Conservation (phyloP, 2,329 filamentous ascomycete genomes). For the Rhynchosporium graminicola region DNA sequence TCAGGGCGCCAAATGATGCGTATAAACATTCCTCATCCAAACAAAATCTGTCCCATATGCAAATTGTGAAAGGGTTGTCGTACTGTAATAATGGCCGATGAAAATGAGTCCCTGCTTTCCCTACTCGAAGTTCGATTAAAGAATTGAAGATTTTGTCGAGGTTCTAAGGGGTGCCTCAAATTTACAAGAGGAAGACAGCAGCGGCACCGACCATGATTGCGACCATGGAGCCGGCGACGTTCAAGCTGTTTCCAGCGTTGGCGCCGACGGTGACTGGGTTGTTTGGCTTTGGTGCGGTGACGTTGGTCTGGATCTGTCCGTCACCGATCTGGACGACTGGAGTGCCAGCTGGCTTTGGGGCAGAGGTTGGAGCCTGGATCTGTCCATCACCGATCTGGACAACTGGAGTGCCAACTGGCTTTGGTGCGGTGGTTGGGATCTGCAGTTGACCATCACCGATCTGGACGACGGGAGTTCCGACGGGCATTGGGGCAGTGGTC, state of each 20-base stretch:
- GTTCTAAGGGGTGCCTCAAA: slow-evolving; percentile 14
- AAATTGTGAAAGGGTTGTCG: slow-evolving; percentile 5
- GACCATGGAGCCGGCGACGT: slow-evolving; percentile 14
- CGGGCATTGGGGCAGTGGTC: background rate
- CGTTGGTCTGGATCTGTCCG: slow-evolving; percentile 53
- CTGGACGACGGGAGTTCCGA: background rate
- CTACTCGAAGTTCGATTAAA: slow-evolving; percentile 12
- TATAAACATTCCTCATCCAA: background rate
- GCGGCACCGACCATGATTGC: slow-evolving; percentile 16
- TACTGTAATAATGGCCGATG: slow-evolving; percentile 1
- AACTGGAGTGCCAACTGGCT: slow-evolving; percentile 39
- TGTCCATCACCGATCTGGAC: slow-evolving; percentile 37
- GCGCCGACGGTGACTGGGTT: background rate
- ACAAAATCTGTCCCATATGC: slow-evolving; percentile 2
- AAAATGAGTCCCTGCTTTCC: slow-evolving; percentile 1
- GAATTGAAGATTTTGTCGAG: slow-evolving; percentile 7
- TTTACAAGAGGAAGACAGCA: slow-evolving; percentile 26
- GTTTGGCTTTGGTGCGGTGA: slow-evolving; percentile 40
- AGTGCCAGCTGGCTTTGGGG: slow-evolving; percentile 38
- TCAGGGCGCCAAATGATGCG: background rate
- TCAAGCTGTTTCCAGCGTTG: slow-evolving; percentile 19
- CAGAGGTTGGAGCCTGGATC: background rate
- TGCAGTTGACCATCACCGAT: slow-evolving; percentile 13
- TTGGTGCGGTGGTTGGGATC: slow-evolving; percentile 10
- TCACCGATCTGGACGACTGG: slow-evolving; percentile 16